Evolutionary conservation across 208 protist species (phyloP).

Genomic region (Trypanosoma avium): DNA sequence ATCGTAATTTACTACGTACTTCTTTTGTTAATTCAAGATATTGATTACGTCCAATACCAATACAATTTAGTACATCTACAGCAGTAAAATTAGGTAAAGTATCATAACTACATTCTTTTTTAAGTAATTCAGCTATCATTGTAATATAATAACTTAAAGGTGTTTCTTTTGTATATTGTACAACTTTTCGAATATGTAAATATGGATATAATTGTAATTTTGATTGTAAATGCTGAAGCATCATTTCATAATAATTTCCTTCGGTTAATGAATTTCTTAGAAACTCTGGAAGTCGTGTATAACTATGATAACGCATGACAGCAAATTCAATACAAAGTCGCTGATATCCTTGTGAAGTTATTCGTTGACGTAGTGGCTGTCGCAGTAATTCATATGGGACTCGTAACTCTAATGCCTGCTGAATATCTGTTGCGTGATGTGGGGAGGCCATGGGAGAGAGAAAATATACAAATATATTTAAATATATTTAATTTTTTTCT

Average conservation of each 20-base stretch:
- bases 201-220: constrained; percentile 84
- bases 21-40: constrained; percentile 97
- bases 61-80: constrained; percentile 91
- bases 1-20: constrained; percentile 85
- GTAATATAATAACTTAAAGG: constrained; percentile 73
- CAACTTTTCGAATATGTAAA: constrained; percentile 49
- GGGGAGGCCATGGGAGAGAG: constrained; percentile 10
- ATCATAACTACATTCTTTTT: constrained; percentile 90
- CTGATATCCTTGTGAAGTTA: constrained; percentile 54
- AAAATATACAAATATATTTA: too few relatives aligned
- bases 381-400: constrained; percentile 55
- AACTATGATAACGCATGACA: constrained; percentile 54
- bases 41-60: constrained; percentile 97
- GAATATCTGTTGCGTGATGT: constrained; percentile 40
- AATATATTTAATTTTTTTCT: too few relatives aligned
- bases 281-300: constrained; percentile 72
- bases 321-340: constrained; percentile 36
- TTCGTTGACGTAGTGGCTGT: constrained; percentile 62
- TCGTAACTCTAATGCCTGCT: constrained; percentile 49
- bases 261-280: constrained; percentile 42
- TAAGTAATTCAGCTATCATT: constrained; percentile 76
- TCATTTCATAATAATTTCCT: constrained; percentile 68
- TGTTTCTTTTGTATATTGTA: constrained; percentile 66
- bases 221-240: constrained; percentile 52
- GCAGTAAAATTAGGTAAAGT: constrained; percentile 97